Evolutionary conservation across 2,329 filamentous ascomycete genomes (phyloP).

Genomic region (Claviceps sp.): DNA sequence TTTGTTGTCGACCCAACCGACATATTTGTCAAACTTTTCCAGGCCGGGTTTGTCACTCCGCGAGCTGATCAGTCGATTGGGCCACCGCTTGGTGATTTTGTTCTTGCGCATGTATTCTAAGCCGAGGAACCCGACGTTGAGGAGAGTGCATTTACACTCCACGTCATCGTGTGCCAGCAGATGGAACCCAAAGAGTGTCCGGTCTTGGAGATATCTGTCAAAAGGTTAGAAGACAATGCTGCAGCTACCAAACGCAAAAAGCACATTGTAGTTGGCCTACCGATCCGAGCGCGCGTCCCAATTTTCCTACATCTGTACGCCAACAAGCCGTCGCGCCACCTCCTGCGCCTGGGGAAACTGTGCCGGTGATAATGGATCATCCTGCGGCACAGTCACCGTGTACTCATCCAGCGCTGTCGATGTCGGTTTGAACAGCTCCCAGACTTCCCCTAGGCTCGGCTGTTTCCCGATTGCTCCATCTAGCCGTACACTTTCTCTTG

Average conservation of each 20-base stretch:
- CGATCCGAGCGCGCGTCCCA: not conserved
- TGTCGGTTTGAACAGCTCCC: not conserved
- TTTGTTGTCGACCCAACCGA: slow-evolving; percentile 11
- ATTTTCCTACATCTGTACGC: not conserved
- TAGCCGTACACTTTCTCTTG: slow-evolving; percentile 1
- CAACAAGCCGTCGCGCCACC: not conserved
- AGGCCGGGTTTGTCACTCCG: slow-evolving; percentile 4
- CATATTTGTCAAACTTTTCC: slow-evolving; percentile 11
- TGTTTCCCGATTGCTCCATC: not conserved
- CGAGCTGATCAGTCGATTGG: slow-evolving; percentile 10
- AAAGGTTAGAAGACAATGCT: not conserved
- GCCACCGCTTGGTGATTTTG: slow-evolving; percentile 12
- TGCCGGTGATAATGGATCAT: not conserved
- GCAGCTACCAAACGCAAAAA: no score
- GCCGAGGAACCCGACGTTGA: slow-evolving; percentile 9
- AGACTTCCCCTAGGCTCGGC: not conserved
- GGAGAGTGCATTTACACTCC: not conserved
- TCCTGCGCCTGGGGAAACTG: not conserved
- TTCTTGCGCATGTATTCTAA: slow-evolving; percentile 10
- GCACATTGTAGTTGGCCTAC: not conserved
- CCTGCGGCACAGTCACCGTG: not conserved
- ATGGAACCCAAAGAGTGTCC: not conserved
- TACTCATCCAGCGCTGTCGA: slow-evolving; percentile 1
- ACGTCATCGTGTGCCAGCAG: not conserved
- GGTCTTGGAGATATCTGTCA: not conserved